These are phyloP conservation scores for Cicer yamashitae DNA, from an alignment of 306 rosid species.

Conservation along the genomic window DNA sequence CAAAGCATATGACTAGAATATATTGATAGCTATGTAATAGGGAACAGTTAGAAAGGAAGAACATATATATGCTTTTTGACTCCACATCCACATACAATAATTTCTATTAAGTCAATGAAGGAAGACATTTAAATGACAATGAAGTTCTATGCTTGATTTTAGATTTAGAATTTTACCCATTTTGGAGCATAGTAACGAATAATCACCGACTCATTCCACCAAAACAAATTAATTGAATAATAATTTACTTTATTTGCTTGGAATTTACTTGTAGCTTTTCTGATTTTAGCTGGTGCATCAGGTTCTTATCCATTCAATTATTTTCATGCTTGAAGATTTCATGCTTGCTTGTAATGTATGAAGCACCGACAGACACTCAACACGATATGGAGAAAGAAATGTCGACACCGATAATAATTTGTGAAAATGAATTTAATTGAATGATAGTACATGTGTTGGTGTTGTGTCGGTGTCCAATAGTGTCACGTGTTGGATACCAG, in stretches of 20 bases:
- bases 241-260: constrained; percentile 51
- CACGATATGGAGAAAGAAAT: too few relatives aligned
- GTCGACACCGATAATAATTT: too few relatives aligned
- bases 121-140: background rate
- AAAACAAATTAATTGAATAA: constrained; percentile 14
- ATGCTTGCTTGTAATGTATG: constrained; percentile 27
- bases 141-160: background rate
- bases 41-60: constrained; percentile 41
- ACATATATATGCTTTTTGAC: constrained; percentile 44
- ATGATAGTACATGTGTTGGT: too few relatives aligned
- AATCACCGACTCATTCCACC: background rate
- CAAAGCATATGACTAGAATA: constrained; percentile 53
- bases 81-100: background rate
- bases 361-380: too few relatives aligned
- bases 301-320: constrained; percentile 65
- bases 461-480: too few relatives aligned
- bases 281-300: constrained; percentile 53
- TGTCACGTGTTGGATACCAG: too few relatives aligned
- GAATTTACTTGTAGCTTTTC: constrained; percentile 48
- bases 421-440: too few relatives aligned
- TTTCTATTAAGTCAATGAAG: constrained; percentile 43
- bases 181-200: constrained; percentile 21
- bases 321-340: constrained; percentile 44
- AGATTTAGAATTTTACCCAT: background rate
- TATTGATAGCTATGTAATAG: constrained; percentile 45